phyloP scores from a whole-genome alignment of 768 basidiomycete genomes.

The Tulasnella sp. region DNA sequence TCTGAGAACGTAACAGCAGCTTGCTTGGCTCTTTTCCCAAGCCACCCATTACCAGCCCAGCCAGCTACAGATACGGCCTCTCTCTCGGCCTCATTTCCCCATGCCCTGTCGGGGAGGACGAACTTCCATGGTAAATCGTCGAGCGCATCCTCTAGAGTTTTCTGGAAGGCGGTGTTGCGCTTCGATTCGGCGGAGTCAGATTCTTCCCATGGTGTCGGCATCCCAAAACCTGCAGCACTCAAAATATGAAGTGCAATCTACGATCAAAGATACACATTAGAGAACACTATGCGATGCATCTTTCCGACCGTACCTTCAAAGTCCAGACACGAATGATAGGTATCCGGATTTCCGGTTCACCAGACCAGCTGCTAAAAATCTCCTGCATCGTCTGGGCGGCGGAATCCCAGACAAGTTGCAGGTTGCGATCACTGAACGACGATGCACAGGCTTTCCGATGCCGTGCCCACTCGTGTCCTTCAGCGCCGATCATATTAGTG shows the following conservation, averaged over 20 bases:
- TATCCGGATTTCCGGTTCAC: not conserved
- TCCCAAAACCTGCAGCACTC: not conserved
- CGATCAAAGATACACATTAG: not conserved
- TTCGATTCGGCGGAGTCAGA: no score
- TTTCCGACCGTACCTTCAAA: not conserved
- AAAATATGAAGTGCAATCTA: slow-evolving; percentile 2
- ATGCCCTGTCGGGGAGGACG: not conserved
- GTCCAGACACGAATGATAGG: not conserved
- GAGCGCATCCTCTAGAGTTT: not conserved
- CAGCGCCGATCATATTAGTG: slow-evolving; percentile 1
- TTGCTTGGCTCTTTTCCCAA: not conserved
- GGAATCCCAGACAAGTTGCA: slow-evolving; percentile 1
- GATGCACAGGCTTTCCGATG: not conserved
- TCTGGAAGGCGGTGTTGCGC: not conserved
- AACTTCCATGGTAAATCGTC: not conserved
- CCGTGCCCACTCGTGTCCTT: slow-evolving; percentile 10
- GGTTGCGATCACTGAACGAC: not conserved
- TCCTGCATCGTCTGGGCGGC: not conserved
- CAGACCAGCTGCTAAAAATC: slow-evolving; percentile 1
- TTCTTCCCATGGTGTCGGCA: not conserved
- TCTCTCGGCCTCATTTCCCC: not conserved
- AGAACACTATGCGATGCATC: not conserved
- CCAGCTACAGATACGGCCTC: not conserved
- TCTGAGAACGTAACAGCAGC: not conserved
- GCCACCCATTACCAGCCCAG: not conserved